Base-by-base conservation (phyloP, 108 stramenopile species). In the Cylindrotheca fusiformis region DNA sequence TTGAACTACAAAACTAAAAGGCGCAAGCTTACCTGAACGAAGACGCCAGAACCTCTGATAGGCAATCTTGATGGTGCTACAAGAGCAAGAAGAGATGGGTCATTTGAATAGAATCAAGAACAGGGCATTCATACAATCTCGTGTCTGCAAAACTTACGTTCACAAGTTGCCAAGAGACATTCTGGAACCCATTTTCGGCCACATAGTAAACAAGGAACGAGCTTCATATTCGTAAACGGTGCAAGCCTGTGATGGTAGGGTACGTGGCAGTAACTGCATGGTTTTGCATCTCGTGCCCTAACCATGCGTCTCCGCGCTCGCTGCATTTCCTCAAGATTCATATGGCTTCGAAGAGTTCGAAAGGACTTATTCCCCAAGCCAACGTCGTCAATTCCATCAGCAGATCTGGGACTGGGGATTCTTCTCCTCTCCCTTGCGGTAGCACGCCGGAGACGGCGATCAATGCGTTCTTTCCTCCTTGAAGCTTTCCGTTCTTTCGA, bases 161-260 rank as follows among this genome's bases (percentile, higher is more conserved):
- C 63, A 29, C 64, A 76, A 10, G 68, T 65, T 1, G 63, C 60
- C 10, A 69, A 60, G 14, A 69, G 49, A 27, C 68, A 61, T 55
- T 76, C 64, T 18, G 78, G 73, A 19, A 99, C 97, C 97, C 97
- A 99, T 60, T 97, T 96, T 58, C 95, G 89, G 0, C 95, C 88
- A 60, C 98, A 99, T 29, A 87, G 51, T 14, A 89, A 55, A 60
- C 97, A 98, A 14, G 96, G 98, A 19, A 95, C 46, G 10, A 98
- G 69, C 32, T 97, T 92, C 95, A 99, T 96, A 71, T 96, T 94
- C 23, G 80, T 74, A 63, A 99, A 99, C 3, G 97, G 97, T 23
- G 97, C 98, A 36, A 78, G 63, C 18, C 89, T 67, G 66, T 95
- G 96, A 32, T 96, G 95, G 72, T 98, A 99, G 0, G 98, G 96